Evolutionary conservation across 352 stramenopile genomes (phyloP).

Genomic region (Globisporangium heterothallicum): DNA sequence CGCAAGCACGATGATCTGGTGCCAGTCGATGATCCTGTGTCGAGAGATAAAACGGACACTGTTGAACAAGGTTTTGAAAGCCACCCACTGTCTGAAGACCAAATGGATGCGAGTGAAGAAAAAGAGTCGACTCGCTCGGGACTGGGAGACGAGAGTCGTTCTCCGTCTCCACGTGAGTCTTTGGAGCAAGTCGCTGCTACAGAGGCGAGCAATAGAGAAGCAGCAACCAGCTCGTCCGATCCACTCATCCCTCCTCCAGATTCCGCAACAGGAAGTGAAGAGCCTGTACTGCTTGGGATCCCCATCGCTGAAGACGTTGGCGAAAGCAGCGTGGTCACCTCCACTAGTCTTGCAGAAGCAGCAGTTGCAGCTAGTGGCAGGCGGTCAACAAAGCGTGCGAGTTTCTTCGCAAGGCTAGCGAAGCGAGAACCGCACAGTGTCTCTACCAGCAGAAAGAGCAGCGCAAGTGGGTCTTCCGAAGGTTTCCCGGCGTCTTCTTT

Average conservation of each 20-base stretch:
- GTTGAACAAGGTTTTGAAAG: background rate
- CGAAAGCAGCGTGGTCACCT: constrained; percentile 2
- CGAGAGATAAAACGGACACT: background rate
- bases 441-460: constrained; percentile 9
- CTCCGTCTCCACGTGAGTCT: background rate
- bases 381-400: constrained; percentile 15
- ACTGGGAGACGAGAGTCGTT: too few relatives aligned
- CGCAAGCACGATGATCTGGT: constrained; percentile 16
- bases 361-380: background rate
- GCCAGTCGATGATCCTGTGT: background rate
- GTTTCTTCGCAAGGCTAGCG: constrained; percentile 16
- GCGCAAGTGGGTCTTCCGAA: constrained; percentile 3
- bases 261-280: background rate
- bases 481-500: background rate
- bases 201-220: too few relatives aligned
- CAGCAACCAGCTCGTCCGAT: background rate
- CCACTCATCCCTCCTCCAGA: background rate
- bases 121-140: background rate
- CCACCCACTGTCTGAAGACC: too few relatives aligned
- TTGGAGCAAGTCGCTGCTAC: too few relatives aligned
- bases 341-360: background rate
- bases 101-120: background rate
- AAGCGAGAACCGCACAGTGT: constrained; percentile 5
- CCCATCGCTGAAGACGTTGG: constrained; percentile 3
- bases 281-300: constrained; percentile 3